phyloP scores from a whole-genome alignment of 2,329 filamentous ascomycete genomes.

The Escovopsis sp. region DNA sequence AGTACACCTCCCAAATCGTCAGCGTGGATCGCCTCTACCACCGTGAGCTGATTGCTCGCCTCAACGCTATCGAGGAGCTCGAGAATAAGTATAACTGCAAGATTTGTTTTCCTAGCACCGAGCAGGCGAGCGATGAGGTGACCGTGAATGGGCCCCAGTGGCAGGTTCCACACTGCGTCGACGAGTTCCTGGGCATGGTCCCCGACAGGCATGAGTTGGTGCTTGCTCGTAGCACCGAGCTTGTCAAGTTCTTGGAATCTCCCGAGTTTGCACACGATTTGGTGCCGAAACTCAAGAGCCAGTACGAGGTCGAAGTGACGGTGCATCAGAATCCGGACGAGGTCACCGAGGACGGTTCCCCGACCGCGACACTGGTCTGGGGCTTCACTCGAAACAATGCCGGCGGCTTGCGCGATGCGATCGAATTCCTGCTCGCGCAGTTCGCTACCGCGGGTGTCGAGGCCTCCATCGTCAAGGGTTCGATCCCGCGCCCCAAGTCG shows the following conservation, averaged over 20 bases:
- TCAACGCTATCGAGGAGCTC: constrained; percentile 80
- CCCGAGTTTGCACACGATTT: constrained; percentile 69
- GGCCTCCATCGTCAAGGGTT: constrained; percentile 71
- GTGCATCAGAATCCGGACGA: constrained; percentile 51
- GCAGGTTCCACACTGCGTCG: constrained; percentile 92
- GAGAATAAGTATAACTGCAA: constrained; percentile 99
- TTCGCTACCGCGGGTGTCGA: constrained; percentile 86
- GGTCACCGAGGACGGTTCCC: constrained; percentile 39
- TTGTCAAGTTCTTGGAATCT: constrained; percentile 72
- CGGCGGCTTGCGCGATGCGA: constrained; percentile 85
- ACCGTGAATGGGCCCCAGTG: constrained; percentile 94
- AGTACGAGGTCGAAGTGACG: constrained; percentile 82
- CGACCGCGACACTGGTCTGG: constrained; percentile 52
- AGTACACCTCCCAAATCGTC: constrained; percentile 89
- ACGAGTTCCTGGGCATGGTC: constrained; percentile 95
- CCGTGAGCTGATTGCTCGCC: constrained; percentile 77
- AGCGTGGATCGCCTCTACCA: constrained; percentile 92
- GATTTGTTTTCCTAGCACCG: constrained; percentile 93
- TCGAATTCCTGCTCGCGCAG: constrained; percentile 80
- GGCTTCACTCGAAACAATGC: constrained; percentile 95
- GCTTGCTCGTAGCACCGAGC: constrained; percentile 57
- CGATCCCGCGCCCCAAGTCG: constrained; percentile 95
- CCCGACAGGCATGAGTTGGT: constrained; percentile 89
- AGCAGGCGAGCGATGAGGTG: constrained; percentile 91
- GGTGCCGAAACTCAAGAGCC: constrained; percentile 68